Base-by-base conservation (phyloP, 306 rosid genomes). In the Quercus glauca region DNA sequence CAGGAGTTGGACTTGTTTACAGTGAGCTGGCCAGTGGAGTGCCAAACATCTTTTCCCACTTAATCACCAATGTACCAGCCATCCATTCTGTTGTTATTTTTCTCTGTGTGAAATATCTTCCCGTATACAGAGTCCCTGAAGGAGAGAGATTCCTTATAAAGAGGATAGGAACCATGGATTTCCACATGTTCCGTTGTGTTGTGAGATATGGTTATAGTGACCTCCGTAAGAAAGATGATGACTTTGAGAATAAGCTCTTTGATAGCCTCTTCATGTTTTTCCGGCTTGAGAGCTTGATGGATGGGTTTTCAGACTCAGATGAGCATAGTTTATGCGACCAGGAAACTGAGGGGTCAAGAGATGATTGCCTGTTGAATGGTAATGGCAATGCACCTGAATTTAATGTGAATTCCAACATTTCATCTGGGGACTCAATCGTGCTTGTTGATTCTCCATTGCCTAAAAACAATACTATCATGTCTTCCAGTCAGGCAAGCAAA, bases 1-100 rank as follows among this genome's bases (percentile, higher is more conserved):
- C 99, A 0, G 99, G 99, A 35, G 88, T 96, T 1, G 99, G 99
- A 68, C 91, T 96, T 57, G 99, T 96, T 80, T 96, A 96, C 86
- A 96, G 97, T 0, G 98, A 96, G 85, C 96, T 96, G 1, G 94
- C 99, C 21, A 93, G 96, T n/a, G 99, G 99, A 33, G 98, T 96
- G 14, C 99, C 99, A 41, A 94, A 82, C 82, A 96, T 96, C 45
- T 96, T 96, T 82, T 96, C 99, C 79, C 99, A 96, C 85, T 96
- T 96, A 90, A 91, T 96, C 81, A 96, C 99, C 78, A 96, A 96
- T 84, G 85, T 96, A 13, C 99, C 99, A 6, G 99, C 99, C 73
- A 93, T 96, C 78, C 99, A 96, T 76, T 89, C 97, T 1, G 97
- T 93, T 9, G 98, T 96, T 78, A 87, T 93, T 53, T 91, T 96